Conservation (phyloP, 2,329 filamentous ascomycete genomes). For the Clarireedia homoeocarpa region DNA sequence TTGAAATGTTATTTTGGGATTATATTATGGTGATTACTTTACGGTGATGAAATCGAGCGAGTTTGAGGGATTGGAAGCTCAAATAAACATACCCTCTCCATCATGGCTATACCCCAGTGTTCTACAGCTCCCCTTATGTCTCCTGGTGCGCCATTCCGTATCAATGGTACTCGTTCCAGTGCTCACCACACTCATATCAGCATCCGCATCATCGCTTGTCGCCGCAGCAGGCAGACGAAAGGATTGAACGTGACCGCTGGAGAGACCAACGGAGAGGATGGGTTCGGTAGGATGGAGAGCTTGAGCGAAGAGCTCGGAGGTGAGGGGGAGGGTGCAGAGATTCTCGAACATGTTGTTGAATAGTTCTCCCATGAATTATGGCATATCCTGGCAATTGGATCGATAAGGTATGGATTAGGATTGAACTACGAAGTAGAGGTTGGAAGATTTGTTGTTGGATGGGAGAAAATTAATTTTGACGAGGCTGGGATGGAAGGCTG, state of each 20-base stretch:
- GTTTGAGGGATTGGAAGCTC: no score
- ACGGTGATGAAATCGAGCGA: background rate
- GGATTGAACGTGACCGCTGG: conserved; percentile 77
- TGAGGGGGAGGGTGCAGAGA: conserved; percentile 79
- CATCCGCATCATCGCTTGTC: conserved; percentile 42
- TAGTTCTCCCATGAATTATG: background rate
- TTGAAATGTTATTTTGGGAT: background rate
- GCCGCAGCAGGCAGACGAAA: conserved; percentile 60
- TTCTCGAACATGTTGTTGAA: conserved; percentile 49
- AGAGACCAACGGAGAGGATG: conserved; percentile 77
- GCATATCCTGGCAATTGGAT: background rate
- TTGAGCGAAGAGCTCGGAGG: conserved; percentile 81
- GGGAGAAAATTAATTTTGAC: conserved; percentile 7
- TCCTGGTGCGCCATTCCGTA: conserved; percentile 74
- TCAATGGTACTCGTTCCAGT: conserved; percentile 70
- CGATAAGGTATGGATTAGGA: background rate
- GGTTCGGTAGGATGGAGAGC: conserved; percentile 79
- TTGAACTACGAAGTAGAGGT: background rate
- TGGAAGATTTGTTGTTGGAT: background rate
- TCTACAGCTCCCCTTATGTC: conserved; percentile 92
- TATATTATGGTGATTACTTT: background rate
- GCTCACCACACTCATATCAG: conserved; percentile 42
- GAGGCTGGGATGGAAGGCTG: conserved; percentile 4
- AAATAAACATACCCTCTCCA: conserved; percentile 47
- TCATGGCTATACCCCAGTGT: conserved; percentile 72